phyloP scores from a whole-genome alignment of 1,284 basidiomycete genomes.

The Marasmius fiardii region DNA sequence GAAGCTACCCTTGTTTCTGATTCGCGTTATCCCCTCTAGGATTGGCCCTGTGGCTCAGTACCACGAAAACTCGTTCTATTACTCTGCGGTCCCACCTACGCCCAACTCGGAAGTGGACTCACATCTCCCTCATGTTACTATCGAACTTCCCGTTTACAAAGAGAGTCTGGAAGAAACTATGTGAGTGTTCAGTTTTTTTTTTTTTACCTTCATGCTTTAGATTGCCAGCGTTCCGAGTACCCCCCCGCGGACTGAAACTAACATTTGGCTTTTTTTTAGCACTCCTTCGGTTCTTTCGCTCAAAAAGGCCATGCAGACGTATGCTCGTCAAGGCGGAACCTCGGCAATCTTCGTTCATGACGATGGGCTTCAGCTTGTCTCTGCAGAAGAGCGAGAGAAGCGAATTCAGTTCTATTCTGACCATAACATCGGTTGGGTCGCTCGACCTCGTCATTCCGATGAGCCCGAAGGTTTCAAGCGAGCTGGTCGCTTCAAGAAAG shows the following conservation, averaged over 20 bases:
- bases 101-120: conserved; percentile 62
- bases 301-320: conserved; percentile 85
- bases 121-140: conserved; percentile 68
- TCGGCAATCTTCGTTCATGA: conserved; percentile 77
- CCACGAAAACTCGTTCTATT: conserved; percentile 71
- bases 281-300: conserved; percentile 76
- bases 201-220: neutral
- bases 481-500: conserved; percentile 90
- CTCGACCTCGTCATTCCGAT: conserved; percentile 66
- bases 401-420: conserved; percentile 76
- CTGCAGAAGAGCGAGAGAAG: conserved; percentile 56
- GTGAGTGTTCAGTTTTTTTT: conserved; percentile 35
- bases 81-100: conserved; percentile 57
- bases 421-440: conserved; percentile 82
- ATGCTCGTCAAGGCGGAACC: conserved; percentile 78
- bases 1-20: conserved; percentile 1
- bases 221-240: no score
- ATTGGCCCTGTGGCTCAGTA: conserved; percentile 75
- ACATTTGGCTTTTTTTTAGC: no score
- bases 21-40: conserved; percentile 23
- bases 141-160: conserved; percentile 82
- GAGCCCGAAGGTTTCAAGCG: conserved; percentile 67
- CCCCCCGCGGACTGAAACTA: no score
- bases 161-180: conserved; percentile 68
- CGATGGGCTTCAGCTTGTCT: conserved; percentile 67